Conservation (phyloP, 345 rosid species). For the Euphorbia peplus region DNA sequence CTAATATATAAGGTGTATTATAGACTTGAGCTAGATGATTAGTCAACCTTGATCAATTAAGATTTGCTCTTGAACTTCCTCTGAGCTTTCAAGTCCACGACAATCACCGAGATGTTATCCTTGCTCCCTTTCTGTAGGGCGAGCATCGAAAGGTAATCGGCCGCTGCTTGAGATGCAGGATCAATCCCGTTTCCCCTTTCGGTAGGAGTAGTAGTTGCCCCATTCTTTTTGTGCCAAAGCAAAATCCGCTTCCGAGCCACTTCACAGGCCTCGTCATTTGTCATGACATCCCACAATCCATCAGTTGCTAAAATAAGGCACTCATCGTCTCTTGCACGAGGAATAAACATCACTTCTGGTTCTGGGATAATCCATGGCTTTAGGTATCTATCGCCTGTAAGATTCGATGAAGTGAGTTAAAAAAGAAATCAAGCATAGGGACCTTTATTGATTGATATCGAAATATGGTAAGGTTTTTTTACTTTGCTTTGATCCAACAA, state of each 20-base stretch:
- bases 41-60: slow-evolving; percentile 24
- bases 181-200: slow-evolving; percentile 19
- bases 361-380: slow-evolving; percentile 31
- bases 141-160: slow-evolving; percentile 28
- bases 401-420: neutral
- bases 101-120: slow-evolving; percentile 35
- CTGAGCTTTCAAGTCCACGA: slow-evolving; percentile 34
- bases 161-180: slow-evolving; percentile 30
- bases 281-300: slow-evolving; percentile 41
- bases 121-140: slow-evolving; percentile 35
- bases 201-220: neutral
- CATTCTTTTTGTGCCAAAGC: slow-evolving; percentile 31
- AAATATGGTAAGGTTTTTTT: neutral
- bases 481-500: neutral
- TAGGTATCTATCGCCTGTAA: slow-evolving; percentile 27
- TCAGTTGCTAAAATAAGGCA: slow-evolving; percentile 35
- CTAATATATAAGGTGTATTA: slow-evolving; percentile 29
- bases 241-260: slow-evolving; percentile 26
- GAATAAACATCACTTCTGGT: slow-evolving; percentile 29
- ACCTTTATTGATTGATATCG: neutral
- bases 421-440: neutral
- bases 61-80: slow-evolving; percentile 54
- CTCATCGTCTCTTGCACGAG: slow-evolving; percentile 35
- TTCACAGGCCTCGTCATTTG: slow-evolving; percentile 30
- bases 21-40: slow-evolving; percentile 14